These are phyloP conservation scores for Eimeria acervulina DNA, from an alignment of 169 alveolate species.

Conservation along the genomic window DNA sequence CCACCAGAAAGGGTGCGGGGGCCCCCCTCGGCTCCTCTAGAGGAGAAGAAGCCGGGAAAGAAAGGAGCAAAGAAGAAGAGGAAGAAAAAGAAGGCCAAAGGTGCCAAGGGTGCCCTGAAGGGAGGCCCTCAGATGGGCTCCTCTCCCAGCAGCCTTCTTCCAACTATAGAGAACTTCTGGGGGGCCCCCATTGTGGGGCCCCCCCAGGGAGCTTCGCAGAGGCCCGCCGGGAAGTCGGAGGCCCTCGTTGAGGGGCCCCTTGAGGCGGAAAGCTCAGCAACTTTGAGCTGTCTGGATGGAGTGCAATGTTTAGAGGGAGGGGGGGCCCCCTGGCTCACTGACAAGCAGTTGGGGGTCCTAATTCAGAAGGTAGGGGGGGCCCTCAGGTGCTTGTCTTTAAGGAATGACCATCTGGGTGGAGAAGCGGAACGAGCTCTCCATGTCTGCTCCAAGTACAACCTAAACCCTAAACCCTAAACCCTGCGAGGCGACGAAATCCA, in stretches of 20 bases:
- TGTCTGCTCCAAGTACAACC: background rate
- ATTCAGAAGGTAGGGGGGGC: background rate
- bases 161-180: slow-evolving; percentile 9
- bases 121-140: background rate
- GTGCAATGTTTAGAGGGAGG: slow-evolving; percentile 91
- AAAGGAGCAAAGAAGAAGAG: slow-evolving; percentile 19
- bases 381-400: slow-evolving; percentile 28
- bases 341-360: background rate
- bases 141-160: slow-evolving; percentile 26
- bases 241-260: background rate
- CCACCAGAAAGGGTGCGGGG: background rate
- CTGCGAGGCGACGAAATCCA: background rate
- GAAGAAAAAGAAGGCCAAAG: background rate
- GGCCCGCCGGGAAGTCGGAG: background rate
- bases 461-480: slow-evolving; percentile 32
- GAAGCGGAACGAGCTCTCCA: background rate
- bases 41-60: background rate
- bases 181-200: slow-evolving; percentile 10
- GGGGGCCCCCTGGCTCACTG: slow-evolving; percentile 93
- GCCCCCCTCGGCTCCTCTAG: background rate
- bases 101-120: background rate
- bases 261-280: background rate
- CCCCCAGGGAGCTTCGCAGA: background rate
- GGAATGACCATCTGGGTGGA: background rate
- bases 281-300: slow-evolving; percentile 86